Percentiles rank a stretch among this genome's conserved stretches.
Evolutionary conservation across 441 rosid species (phyloP).

Genomic region (Adansonia rubrostipa): DNA sequence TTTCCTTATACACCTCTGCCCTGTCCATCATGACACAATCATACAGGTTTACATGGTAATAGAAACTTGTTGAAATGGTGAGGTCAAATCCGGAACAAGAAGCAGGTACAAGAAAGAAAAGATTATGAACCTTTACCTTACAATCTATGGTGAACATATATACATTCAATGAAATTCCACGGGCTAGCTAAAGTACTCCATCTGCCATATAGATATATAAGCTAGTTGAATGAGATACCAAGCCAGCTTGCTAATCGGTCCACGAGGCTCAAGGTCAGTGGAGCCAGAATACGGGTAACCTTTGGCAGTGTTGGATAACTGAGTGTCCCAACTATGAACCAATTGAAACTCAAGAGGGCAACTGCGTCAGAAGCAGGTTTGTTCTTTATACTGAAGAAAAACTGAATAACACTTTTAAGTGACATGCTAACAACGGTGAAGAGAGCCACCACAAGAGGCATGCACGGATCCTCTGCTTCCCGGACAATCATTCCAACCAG

Average conservation of each 20-base stretch:
- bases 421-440: conserved; percentile 78
- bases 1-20: conserved; percentile 10
- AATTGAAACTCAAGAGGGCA: conserved; percentile 78
- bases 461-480: conserved; percentile 68
- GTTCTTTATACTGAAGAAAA: conserved; percentile 65
- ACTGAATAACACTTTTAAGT: conserved; percentile 63
- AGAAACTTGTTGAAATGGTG: not conserved
- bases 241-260: conserved; percentile 38
- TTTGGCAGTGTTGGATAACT: conserved; percentile 68
- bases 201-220: not conserved
- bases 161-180: not conserved
- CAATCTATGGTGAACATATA: conserved; percentile 16
- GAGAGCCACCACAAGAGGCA: conserved; percentile 79
- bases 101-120: not conserved
- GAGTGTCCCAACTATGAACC: conserved; percentile 80
- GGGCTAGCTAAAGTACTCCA: not conserved
- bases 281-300: conserved; percentile 44
- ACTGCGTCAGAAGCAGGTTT: conserved; percentile 78
- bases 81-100: not conserved
- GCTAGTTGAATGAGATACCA: conserved; percentile 37
- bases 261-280: conserved; percentile 28
- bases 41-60: conserved; percentile 2
- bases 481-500: conserved; percentile 67
- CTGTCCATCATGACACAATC: not conserved
- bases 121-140: not conserved